phyloP scores from a whole-genome alignment of 139 green algal species.

The Chlorella sorokiniana region DNA sequence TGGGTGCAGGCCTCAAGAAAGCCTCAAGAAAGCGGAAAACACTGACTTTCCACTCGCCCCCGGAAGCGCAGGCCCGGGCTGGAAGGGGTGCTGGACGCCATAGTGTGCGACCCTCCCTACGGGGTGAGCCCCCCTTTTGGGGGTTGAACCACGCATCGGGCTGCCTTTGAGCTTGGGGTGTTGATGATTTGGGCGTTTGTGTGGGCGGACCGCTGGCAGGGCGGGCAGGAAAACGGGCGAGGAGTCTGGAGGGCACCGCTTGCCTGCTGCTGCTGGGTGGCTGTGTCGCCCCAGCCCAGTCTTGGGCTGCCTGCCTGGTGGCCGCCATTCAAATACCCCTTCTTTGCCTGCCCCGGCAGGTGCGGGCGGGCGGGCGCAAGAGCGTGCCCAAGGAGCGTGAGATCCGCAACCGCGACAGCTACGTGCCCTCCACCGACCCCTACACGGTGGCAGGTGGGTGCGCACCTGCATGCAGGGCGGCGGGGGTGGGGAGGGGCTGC shows the following conservation, averaged over 20 bases:
- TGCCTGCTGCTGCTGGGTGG: not conserved
- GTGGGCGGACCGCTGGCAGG: not conserved
- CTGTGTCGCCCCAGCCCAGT: not conserved
- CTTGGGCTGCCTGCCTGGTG: not conserved
- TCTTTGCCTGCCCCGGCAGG: not conserved
- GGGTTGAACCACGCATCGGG: not conserved
- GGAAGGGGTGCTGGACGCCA: conserved; percentile 76
- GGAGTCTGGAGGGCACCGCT: not conserved
- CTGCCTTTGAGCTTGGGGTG: not conserved
- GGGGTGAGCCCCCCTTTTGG: no score
- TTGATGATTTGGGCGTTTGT: not conserved
- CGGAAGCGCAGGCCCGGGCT: not conserved
- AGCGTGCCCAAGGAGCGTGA: conserved; percentile 42
- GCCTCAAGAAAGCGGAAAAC: no score
- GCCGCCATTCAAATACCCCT: not conserved
- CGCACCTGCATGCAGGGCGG: no score
- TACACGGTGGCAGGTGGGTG: conserved; percentile 74
- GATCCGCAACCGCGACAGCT: conserved; percentile 50
- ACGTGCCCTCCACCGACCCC: conserved; percentile 79
- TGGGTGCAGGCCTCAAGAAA: no score
- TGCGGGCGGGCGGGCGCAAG: conserved; percentile 92
- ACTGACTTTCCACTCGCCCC: not conserved
- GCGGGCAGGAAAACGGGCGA: not conserved
- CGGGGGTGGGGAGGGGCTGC: not conserved
- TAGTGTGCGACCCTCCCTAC: conserved; percentile 95